Evolutionary conservation across 805 yeast genomes (phyloP).

Genomic region (Jamesozyma lodderae): DNA sequence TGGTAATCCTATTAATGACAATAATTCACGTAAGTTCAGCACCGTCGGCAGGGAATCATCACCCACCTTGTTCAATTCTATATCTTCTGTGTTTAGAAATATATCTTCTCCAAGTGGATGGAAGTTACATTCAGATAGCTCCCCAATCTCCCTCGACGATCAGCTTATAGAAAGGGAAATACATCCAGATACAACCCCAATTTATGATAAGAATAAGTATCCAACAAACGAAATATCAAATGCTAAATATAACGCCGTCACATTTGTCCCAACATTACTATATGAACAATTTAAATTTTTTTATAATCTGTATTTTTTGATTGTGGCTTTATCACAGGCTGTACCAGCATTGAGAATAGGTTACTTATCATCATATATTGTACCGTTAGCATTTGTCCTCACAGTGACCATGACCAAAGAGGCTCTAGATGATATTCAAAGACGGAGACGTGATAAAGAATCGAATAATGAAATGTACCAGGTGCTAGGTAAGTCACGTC

Average conservation of each 20-base stretch:
- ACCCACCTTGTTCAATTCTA: slow-evolving; percentile 1
- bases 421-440: slow-evolving; percentile 85
- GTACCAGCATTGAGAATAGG: slow-evolving; percentile 89
- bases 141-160: slow-evolving; percentile 14
- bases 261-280: slow-evolving; percentile 80
- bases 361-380: slow-evolving; percentile 82
- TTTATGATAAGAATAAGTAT: slow-evolving; percentile 29
- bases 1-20: background rate
- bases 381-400: slow-evolving; percentile 88
- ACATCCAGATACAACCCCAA: slow-evolving; percentile 35
- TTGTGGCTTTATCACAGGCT: slow-evolving; percentile 91
- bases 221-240: slow-evolving; percentile 80
- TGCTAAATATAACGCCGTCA: slow-evolving; percentile 83
- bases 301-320: slow-evolving; percentile 81
- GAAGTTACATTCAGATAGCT: slow-evolving; percentile 5
- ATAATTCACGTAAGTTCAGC: background rate
- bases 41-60: slow-evolving; percentile 3
- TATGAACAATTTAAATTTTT: slow-evolving; percentile 96
- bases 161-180: slow-evolving; percentile 34
- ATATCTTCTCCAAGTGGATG: slow-evolving; percentile 3
- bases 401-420: slow-evolving; percentile 92
- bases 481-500: slow-evolving; percentile 42
- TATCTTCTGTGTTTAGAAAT: slow-evolving; percentile 1
- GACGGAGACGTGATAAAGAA: slow-evolving; percentile 84
- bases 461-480: slow-evolving; percentile 79